A percentile compares a stretch with the other conserved stretches of the same genome.
These are phyloP conservation scores for Vitis vinifera DNA, from an alignment of 164 flowering plant genomes.

Conservation along the genomic window DNA sequence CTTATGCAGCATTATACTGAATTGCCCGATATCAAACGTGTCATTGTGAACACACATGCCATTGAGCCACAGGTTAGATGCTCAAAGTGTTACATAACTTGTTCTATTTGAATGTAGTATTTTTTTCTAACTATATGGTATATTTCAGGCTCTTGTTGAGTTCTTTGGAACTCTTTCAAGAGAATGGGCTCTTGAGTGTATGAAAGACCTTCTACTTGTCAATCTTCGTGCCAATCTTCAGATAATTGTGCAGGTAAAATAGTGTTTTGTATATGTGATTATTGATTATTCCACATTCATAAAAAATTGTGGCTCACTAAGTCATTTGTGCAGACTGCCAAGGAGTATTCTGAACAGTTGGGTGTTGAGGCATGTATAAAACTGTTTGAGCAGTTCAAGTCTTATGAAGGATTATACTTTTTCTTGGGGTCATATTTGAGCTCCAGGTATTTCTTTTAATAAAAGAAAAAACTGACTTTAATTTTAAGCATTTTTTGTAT, in stretches of 20 bases:
- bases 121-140: constrained; percentile 17
- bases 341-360: constrained; percentile 96
- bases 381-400: constrained; percentile 97
- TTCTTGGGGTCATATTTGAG: constrained; percentile 97
- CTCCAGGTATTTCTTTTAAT: constrained; percentile 61
- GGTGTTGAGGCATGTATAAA: constrained; percentile 94
- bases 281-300: too few relatives aligned
- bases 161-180: constrained; percentile 96
- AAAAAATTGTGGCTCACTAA: too few relatives aligned
- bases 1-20: constrained; percentile 90
- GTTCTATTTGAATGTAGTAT: not conserved
- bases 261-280: too few relatives aligned
- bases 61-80: constrained; percentile 93
- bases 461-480: not conserved
- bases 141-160: constrained; percentile 89
- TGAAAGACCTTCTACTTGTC: constrained; percentile 95
- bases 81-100: too few relatives aligned
- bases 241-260: constrained; percentile 93
- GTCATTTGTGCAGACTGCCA: constrained; percentile 63
- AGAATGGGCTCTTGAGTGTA: constrained; percentile 99
- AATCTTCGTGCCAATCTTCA: constrained; percentile 97
- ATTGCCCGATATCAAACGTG: constrained; percentile 94
- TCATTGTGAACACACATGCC: constrained; percentile 98
- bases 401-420: constrained; percentile 97
- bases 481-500: not conserved